Percentiles rank a stretch among this genome's conserved stretches.
These are phyloP conservation scores for Talaromyces piceae DNA, from an alignment of 2,329 filamentous ascomycete species.

Conservation along the genomic window DNA sequence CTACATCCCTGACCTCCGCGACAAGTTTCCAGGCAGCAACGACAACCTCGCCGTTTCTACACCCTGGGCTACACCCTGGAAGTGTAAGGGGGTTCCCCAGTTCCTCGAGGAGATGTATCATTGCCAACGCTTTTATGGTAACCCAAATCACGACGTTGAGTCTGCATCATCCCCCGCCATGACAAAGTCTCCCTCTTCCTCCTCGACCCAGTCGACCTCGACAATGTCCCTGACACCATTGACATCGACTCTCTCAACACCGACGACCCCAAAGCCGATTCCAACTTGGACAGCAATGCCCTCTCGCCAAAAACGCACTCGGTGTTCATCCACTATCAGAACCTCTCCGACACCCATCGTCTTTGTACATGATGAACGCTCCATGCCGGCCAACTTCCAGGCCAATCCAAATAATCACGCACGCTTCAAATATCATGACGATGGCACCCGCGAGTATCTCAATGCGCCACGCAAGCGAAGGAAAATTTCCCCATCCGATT, in stretches of 20 bases:
- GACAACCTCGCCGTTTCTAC: background rate
- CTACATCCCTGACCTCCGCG: background rate
- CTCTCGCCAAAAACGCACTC: background rate
- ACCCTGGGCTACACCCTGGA: background rate
- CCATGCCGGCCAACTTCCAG: constrained; percentile 15
- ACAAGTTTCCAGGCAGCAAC: background rate
- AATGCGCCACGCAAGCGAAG: constrained; percentile 13
- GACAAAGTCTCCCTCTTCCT: background rate
- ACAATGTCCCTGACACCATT: background rate
- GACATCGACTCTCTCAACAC: background rate
- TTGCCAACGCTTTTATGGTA: background rate
- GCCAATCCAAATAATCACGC: constrained; percentile 20
- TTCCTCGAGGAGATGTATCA: background rate
- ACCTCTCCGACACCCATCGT: background rate
- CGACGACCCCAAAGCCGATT: background rate
- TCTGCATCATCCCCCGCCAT: background rate
- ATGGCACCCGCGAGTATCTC: constrained; percentile 15
- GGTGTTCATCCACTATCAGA: background rate
- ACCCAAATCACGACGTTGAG: background rate
- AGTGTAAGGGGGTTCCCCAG: background rate
- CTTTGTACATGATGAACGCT: constrained; percentile 12
- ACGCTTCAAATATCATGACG: constrained; percentile 14
- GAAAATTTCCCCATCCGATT: no score
- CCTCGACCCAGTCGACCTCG: background rate
- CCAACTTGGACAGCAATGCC: background rate